Percentiles rank a stretch among this genome's conserved stretches.
These are phyloP conservation scores for Ceratorhiza oryzae-sativae DNA, from an alignment of 1,284 basidiomycete genomes.

Conservation along the genomic window DNA sequence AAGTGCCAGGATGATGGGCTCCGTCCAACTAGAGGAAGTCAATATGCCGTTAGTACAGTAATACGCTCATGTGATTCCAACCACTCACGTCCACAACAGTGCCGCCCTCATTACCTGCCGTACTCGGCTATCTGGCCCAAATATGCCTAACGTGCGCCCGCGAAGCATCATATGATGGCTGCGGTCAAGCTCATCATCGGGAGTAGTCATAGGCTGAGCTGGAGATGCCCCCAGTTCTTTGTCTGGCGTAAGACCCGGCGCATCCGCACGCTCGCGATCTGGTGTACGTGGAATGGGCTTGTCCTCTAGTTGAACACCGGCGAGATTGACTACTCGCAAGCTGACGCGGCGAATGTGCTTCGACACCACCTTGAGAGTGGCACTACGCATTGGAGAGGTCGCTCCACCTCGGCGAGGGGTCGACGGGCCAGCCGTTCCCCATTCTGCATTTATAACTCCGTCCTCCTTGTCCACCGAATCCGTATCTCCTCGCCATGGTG, in stretches of 20 bases:
- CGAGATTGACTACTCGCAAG: conserved; percentile 82
- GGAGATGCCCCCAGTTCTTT: conserved; percentile 20
- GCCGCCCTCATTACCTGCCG: conserved; percentile 71
- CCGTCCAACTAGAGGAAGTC: conserved; percentile 71
- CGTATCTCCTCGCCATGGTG: conserved; percentile 32
- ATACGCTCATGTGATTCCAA: conserved; percentile 38
- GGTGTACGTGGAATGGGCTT: conserved; percentile 51
- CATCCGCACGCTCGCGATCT: conserved; percentile 41
- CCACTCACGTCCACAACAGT: conserved; percentile 70
- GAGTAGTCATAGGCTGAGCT: background rate
- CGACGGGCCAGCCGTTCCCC: conserved; percentile 22
- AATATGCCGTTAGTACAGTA: background rate
- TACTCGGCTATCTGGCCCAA: conserved; percentile 72
- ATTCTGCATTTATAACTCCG: conserved; percentile 16
- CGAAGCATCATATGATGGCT: conserved; percentile 59
- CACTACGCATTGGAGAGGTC: conserved; percentile 33
- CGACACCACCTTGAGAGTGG: conserved; percentile 55
- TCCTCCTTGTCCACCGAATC: conserved; percentile 1
- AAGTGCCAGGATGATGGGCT: conserved; percentile 81
- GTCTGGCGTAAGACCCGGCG: conserved; percentile 42
- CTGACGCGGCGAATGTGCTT: conserved; percentile 73
- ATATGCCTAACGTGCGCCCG: conserved; percentile 79
- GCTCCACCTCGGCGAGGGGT: background rate
- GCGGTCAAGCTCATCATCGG: conserved; percentile 28
- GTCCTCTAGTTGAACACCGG: conserved; percentile 61